These are phyloP conservation scores for Mycosphaerella sp. DNA, from an alignment of 2,329 filamentous ascomycete species.

Conservation along the genomic window DNA sequence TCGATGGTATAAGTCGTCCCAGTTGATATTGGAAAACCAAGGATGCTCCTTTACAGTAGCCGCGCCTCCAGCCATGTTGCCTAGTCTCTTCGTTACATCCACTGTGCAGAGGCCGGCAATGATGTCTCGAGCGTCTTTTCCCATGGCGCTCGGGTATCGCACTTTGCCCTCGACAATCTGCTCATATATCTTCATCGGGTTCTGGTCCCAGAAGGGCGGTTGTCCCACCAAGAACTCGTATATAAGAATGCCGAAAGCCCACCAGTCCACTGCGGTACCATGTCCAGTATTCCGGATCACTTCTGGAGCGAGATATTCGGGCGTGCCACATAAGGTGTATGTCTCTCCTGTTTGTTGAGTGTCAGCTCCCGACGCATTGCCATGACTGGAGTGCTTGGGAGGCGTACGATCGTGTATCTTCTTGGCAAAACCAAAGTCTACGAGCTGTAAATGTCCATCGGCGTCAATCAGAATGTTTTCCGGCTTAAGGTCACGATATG, in stretches of 20 bases:
- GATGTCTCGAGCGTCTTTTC: constrained; percentile 63
- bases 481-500: constrained; percentile 75
- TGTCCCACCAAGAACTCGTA: constrained; percentile 82
- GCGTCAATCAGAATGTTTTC: constrained; percentile 75
- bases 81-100: constrained; percentile 69
- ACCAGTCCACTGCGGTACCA: constrained; percentile 73
- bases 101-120: constrained; percentile 71
- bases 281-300: constrained; percentile 77
- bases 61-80: constrained; percentile 71
- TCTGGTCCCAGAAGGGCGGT: constrained; percentile 80
- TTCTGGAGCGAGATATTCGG: constrained; percentile 77
- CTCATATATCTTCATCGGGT: constrained; percentile 81
- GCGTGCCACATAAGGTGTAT: constrained; percentile 76
- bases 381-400: not conserved
- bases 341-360: constrained; percentile 52
- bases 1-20: constrained; percentile 63
- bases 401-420: constrained; percentile 56
- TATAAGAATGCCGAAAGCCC: constrained; percentile 75
- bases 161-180: constrained; percentile 73
- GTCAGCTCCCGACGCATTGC: constrained; percentile 14
- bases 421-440: constrained; percentile 83
- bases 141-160: constrained; percentile 63
- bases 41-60: constrained; percentile 65
- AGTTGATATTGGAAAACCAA: constrained; percentile 67
- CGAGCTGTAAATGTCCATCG: constrained; percentile 72